Conservation (phyloP, 2,329 filamentous ascomycete genomes). For the Phaeosphaeriaceae sp. region DNA sequence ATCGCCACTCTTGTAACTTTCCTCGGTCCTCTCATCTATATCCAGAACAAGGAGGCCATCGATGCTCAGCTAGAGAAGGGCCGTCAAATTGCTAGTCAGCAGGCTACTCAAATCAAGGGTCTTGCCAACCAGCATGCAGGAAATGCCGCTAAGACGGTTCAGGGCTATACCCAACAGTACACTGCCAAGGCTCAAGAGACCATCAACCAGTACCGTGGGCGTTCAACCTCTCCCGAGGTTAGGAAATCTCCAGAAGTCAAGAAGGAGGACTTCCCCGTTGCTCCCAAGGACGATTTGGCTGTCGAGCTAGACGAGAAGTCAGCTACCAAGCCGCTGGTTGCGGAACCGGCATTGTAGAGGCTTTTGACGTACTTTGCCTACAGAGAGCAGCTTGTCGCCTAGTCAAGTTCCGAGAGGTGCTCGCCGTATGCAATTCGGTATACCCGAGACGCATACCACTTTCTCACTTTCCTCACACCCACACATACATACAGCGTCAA, state of each 20-base stretch:
- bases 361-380: neutral
- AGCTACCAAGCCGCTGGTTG: slow-evolving; percentile 6
- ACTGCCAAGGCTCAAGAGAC: slow-evolving; percentile 64
- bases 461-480: neutral
- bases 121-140: slow-evolving; percentile 66
- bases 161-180: slow-evolving; percentile 66
- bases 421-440: neutral
- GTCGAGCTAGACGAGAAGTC: slow-evolving; percentile 21
- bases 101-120: slow-evolving; percentile 65
- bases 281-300: slow-evolving; percentile 20
- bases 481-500: slow-evolving; percentile 20
- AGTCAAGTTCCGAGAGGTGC: neutral
- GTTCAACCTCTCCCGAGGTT: slow-evolving; percentile 45
- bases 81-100: slow-evolving; percentile 61
- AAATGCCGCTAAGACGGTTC: slow-evolving; percentile 63
- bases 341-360: slow-evolving; percentile 38
- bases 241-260: slow-evolving; percentile 48
- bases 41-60: slow-evolving; percentile 69
- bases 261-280: slow-evolving; percentile 29
- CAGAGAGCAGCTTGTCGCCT: neutral
- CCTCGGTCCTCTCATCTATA: slow-evolving; percentile 67
- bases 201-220: slow-evolving; percentile 48
- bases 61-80: slow-evolving; percentile 64
- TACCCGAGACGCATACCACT: neutral
- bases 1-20: slow-evolving; percentile 63